Evolutionary conservation across 805 yeast genomes (phyloP).

Genomic region (Komagataella kurtzmanii): DNA sequence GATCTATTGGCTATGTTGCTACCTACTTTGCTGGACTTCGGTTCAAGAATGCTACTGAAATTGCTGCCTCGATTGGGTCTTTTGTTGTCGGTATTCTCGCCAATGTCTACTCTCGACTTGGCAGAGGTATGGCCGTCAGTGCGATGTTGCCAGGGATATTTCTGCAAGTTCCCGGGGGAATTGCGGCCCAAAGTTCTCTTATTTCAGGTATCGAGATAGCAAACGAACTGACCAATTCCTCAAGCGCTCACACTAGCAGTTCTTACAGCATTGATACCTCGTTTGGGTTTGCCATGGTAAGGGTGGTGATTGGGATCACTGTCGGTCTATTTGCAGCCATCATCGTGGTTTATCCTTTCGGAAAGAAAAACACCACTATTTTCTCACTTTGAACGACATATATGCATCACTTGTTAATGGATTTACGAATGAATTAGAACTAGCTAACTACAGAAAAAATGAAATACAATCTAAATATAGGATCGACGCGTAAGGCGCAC

Average conservation of each 20-base stretch:
- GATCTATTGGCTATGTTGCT: conserved; percentile 73
- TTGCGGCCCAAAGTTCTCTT: conserved; percentile 79
- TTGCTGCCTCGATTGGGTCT: conserved; percentile 84
- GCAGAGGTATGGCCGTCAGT: conserved; percentile 86
- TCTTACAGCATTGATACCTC: conserved; percentile 13
- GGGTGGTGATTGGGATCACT: conserved; percentile 86
- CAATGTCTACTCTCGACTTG: conserved; percentile 73
- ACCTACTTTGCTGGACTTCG: conserved; percentile 67
- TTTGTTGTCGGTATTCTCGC: conserved; percentile 83
- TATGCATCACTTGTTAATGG: not conserved
- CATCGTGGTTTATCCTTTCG: conserved; percentile 80
- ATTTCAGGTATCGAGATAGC: conserved; percentile 73
- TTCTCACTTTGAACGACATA: conserved; percentile 46
- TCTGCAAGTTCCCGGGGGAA: conserved; percentile 90
- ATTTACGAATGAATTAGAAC: no score
- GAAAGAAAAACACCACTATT: conserved; percentile 77
- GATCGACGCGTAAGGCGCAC: not conserved
- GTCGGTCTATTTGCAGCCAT: conserved; percentile 91
- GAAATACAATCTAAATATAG: not conserved
- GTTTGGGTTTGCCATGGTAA: conserved; percentile 81
- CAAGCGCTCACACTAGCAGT: conserved; percentile 16
- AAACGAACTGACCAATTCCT: conserved; percentile 34
- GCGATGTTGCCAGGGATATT: conserved; percentile 94
- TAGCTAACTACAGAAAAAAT: no score
- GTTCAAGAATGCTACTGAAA: conserved; percentile 60